These are phyloP conservation scores for Knufia petricola DNA, from an alignment of 2,329 filamentous ascomycete genomes.

Conservation along the genomic window DNA sequence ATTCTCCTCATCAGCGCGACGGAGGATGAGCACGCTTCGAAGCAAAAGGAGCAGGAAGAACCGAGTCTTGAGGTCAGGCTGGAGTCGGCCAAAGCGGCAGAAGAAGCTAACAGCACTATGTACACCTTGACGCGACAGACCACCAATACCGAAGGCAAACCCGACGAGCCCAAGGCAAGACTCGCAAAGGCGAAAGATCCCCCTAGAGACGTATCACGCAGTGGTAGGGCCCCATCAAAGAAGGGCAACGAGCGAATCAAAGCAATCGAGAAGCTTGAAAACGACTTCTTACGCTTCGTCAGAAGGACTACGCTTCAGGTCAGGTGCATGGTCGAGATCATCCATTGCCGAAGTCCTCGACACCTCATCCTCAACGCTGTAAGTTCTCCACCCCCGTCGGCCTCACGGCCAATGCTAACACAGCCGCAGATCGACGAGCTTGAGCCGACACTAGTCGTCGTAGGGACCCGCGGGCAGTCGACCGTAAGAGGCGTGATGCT, in stretches of 20 bases:
- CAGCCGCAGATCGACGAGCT: slow-evolving; percentile 68
- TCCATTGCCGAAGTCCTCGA: slow-evolving; percentile 96
- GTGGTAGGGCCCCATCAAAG: slow-evolving; percentile 44
- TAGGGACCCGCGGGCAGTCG: slow-evolving; percentile 83
- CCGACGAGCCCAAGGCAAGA: not conserved
- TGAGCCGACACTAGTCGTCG: slow-evolving; percentile 81
- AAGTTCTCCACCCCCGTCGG: slow-evolving; percentile 26
- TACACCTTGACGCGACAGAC: slow-evolving; percentile 48
- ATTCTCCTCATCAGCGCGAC: slow-evolving; percentile 88
- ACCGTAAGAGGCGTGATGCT: slow-evolving; percentile 89
- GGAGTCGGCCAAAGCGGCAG: slow-evolving; percentile 65
- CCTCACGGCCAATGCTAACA: not conserved
- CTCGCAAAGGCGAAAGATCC: not conserved
- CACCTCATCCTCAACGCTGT: slow-evolving; percentile 90
- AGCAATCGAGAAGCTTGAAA: slow-evolving; percentile 74
- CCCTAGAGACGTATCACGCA: not conserved
- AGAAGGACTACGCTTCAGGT: slow-evolving; percentile 89
- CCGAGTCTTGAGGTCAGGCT: slow-evolving; percentile 45
- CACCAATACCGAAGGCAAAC: slow-evolving; percentile 25
- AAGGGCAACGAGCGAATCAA: slow-evolving; percentile 69
- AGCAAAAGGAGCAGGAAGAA: slow-evolving; percentile 23
- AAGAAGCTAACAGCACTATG: slow-evolving; percentile 64
- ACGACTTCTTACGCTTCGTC: slow-evolving; percentile 72
- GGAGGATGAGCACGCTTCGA: slow-evolving; percentile 61
- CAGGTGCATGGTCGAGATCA: slow-evolving; percentile 85